Evolutionary conservation across 2,329 filamentous ascomycete species (phyloP).

Genomic region (Fusarium nurragi): DNA sequence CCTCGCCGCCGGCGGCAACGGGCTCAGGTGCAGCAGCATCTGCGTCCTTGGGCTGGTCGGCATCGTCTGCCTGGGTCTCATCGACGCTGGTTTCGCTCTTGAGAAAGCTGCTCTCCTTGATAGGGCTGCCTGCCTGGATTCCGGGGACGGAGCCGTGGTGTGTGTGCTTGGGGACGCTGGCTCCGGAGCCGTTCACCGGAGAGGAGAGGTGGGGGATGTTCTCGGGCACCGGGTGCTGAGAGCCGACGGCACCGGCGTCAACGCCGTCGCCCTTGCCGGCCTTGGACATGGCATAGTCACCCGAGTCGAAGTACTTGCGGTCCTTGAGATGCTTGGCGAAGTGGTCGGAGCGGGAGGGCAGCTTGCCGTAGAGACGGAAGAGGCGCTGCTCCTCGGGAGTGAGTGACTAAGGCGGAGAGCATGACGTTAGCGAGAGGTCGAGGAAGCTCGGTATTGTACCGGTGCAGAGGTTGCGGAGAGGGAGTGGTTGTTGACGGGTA

Average conservation of each 20-base stretch:
- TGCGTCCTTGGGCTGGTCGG: conserved; percentile 55
- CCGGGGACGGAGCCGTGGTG: conserved; percentile 56
- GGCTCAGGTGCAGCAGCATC: conserved; percentile 29
- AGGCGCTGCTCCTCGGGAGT: conserved; percentile 95
- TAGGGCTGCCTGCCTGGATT: conserved; percentile 76
- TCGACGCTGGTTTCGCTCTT: conserved; percentile 82
- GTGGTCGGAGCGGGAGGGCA: conserved; percentile 94
- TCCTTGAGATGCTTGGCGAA: conserved; percentile 99
- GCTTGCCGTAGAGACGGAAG: conserved; percentile 97
- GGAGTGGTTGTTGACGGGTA: neutral
- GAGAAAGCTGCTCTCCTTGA: conserved; percentile 90
- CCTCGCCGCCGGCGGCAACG: conserved; percentile 46
- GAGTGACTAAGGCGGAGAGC: conserved; percentile 70
- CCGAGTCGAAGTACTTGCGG: conserved; percentile 98
- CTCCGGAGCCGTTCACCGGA: conserved; percentile 57
- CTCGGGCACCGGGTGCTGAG: conserved; percentile 92
- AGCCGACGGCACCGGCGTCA: conserved; percentile 92
- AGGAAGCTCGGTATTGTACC: neutral
- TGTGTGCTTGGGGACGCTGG: conserved; percentile 51
- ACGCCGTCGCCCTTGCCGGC: conserved; percentile 95
- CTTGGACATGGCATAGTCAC: conserved; percentile 96
- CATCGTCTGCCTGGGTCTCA: conserved; percentile 49
- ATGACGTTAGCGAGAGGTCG: conserved; percentile 32
- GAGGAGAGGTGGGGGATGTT: conserved; percentile 91
- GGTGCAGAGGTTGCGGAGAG: neutral